Percentiles rank a stretch among this genome's conserved stretches.
These are phyloP conservation scores for Setaria italica DNA, from an alignment of 202 grass and related monocot species.

Conservation along the genomic window DNA sequence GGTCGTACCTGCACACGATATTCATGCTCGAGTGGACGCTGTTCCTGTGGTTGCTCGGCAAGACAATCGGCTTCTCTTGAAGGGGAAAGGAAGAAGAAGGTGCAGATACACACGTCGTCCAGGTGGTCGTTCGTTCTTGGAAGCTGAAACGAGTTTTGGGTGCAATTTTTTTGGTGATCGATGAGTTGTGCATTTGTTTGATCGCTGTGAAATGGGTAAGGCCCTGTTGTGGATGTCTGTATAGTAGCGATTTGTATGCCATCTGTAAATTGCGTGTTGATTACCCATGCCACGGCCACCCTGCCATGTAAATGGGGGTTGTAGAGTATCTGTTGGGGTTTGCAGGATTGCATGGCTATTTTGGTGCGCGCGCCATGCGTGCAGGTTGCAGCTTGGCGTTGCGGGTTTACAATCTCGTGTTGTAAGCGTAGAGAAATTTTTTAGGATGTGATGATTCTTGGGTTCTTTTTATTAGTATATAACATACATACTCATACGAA, in stretches of 20 bases:
- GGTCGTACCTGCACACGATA: constrained; percentile 80
- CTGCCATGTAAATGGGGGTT: constrained; percentile 14
- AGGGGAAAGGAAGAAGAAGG: constrained; percentile 14
- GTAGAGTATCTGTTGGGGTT: not conserved
- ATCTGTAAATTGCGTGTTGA: constrained; percentile 31
- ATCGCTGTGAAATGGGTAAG: not conserved
- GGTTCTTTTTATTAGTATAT: not conserved
- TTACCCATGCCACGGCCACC: not conserved
- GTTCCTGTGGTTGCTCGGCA: constrained; percentile 89
- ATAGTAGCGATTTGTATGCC: not conserved
- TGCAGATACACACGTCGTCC: not conserved
- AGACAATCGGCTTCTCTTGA: constrained; percentile 84
- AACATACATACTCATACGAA: no score
- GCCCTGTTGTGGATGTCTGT: not conserved
- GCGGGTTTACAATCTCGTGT: constrained; percentile 1
- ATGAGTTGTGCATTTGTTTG: not conserved
- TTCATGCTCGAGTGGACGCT: constrained; percentile 93
- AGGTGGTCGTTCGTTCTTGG: constrained; percentile 21
- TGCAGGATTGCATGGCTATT: not conserved
- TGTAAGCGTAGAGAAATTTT: constrained; percentile 12
- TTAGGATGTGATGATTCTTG: not conserved
- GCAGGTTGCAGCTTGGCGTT: not conserved
- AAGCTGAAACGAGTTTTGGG: not conserved
- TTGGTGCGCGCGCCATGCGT: not conserved
- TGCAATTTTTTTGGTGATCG: not conserved